Percentiles rank a stretch among this genome's conserved stretches.
These are phyloP conservation scores for Diaporthe velutina DNA, from an alignment of 2,329 filamentous ascomycete genomes.

Conservation along the genomic window DNA sequence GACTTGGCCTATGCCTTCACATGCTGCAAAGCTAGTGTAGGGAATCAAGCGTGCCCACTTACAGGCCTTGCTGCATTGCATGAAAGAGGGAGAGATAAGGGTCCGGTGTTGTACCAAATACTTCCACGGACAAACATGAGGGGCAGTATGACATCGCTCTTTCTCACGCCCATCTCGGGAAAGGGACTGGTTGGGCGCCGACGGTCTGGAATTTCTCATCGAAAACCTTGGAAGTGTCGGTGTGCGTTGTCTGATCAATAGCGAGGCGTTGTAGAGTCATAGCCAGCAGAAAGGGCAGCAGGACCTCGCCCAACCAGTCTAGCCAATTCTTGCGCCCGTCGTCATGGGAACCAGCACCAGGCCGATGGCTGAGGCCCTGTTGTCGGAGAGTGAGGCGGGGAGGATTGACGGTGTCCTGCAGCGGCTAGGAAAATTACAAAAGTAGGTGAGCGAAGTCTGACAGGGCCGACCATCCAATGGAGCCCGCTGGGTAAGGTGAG, in stretches of 20 bases:
- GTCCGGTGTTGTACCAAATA: not conserved
- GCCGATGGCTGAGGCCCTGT: not conserved
- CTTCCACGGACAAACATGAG: constrained; percentile 27
- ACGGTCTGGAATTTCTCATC: not conserved
- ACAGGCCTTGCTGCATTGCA: constrained; percentile 34
- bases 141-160: constrained; percentile 25
- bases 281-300: not conserved
- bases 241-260: constrained; percentile 18
- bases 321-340: not conserved
- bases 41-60: constrained; percentile 10
- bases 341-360: constrained; percentile 23
- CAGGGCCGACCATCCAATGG: constrained; percentile 24
- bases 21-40: constrained; percentile 5
- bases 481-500: constrained; percentile 34
- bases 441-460: constrained; percentile 30
- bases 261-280: constrained; percentile 5
- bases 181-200: not conserved
- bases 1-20: not conserved
- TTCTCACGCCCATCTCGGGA: not conserved
- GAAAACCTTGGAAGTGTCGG: constrained; percentile 28
- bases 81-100: constrained; percentile 7
- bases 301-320: not conserved
- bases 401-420: constrained; percentile 26
- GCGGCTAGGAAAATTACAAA: constrained; percentile 19
- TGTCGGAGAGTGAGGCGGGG: not conserved